Conservation (phyloP, 176 grass and related monocot species). For the Triticum monococcum region DNA sequence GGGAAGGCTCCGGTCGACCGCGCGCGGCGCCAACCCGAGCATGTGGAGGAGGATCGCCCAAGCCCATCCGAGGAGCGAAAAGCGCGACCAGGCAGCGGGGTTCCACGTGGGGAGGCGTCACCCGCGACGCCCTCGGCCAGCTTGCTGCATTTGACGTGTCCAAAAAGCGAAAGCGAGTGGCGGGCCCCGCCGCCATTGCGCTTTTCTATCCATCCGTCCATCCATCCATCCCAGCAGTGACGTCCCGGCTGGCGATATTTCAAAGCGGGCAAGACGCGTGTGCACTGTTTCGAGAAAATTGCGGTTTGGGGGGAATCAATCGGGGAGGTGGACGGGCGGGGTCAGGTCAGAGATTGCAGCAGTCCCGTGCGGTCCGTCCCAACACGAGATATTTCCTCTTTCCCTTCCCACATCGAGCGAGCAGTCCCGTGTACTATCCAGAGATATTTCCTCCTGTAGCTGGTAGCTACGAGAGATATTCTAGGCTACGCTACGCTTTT, state of each 20-base stretch:
- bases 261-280: too few species aligned
- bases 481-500: background rate
- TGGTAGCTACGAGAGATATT: background rate
- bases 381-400: background rate
- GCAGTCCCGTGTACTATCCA: too few species aligned
- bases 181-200: background rate
- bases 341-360: background rate
- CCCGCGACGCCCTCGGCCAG: too few species aligned
- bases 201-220: background rate
- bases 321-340: background rate
- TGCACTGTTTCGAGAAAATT: background rate
- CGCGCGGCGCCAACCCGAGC: background rate
- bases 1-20: background rate
- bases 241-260: too few species aligned
- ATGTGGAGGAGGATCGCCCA: background rate
- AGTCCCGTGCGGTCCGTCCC: background rate
- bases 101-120: background rate
- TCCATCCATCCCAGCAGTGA: background rate
- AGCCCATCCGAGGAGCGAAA: background rate
- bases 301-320: background rate
- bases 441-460: too few species aligned
- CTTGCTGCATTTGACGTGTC: constrained; percentile 18
- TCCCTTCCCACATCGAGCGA: too few species aligned
- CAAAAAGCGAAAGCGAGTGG: constrained; percentile 27
- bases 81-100: background rate